Evolutionary conservation across 2,329 filamentous ascomycete genomes (phyloP).

Genomic region (Phaeoacremonium minimum): DNA sequence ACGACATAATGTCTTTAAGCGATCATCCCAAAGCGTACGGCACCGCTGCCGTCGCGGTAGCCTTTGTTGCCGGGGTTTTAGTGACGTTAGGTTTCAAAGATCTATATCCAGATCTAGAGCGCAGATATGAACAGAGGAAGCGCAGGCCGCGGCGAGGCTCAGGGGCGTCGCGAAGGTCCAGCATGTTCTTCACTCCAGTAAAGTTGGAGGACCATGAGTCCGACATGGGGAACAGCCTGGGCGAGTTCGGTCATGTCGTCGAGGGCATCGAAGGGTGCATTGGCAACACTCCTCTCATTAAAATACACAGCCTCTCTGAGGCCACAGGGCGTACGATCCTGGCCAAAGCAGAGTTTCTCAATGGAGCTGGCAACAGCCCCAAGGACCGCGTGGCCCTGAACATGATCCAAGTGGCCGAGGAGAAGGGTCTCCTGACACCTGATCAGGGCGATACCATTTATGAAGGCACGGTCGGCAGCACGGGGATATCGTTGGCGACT

Average conservation of each 20-base stretch:
- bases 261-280: conserved; percentile 89
- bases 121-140: conserved; percentile 48
- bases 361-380: conserved; percentile 88
- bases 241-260: conserved; percentile 39
- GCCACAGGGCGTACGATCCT: conserved; percentile 87
- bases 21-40: conserved; percentile 60
- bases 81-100: conserved; percentile 77
- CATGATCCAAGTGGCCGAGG: conserved; percentile 83
- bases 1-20: conserved; percentile 15
- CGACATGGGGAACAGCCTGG: conserved; percentile 17
- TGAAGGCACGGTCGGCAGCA: conserved; percentile 94
- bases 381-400: conserved; percentile 92
- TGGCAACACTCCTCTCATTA: conserved; percentile 86
- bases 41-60: conserved; percentile 61
- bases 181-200: conserved; percentile 45
- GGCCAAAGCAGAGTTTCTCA: conserved; percentile 93
- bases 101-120: conserved; percentile 70
- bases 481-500: conserved; percentile 88
- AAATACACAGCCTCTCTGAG: conserved; percentile 78
- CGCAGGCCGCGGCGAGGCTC: conserved; percentile 13
- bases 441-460: conserved; percentile 90
- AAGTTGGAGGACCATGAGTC: conserved; percentile 53
- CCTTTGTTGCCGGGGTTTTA: conserved; percentile 74
- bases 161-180: conserved; percentile 28
- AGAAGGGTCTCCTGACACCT: conserved; percentile 68